A percentile compares a stretch with the other conserved stretches of the same genome.
These are phyloP conservation scores for Aspergillus kassunensis DNA, from an alignment of 495 filamentous ascomycete species.

Conservation along the genomic window DNA sequence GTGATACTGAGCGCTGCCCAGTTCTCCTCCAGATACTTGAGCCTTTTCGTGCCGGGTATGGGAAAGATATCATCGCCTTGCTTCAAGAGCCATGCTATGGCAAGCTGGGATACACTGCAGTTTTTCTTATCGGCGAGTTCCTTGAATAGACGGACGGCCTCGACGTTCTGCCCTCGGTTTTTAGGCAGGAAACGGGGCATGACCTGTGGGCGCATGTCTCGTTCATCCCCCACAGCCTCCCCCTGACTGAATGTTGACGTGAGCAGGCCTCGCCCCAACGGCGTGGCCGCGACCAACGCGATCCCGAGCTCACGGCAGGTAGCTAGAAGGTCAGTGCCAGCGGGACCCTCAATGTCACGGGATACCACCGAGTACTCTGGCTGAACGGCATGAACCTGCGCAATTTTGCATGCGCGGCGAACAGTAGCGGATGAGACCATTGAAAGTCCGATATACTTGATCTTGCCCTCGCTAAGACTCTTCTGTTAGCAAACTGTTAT, in stretches of 20 bases:
- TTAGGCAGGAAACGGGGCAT: constrained; percentile 6
- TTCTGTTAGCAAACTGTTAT: background rate
- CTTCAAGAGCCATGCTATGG: constrained; percentile 55
- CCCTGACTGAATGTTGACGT: constrained; percentile 31
- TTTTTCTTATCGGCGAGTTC: constrained; percentile 46
- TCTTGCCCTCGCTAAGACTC: constrained; percentile 42
- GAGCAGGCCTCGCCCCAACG: constrained; percentile 45
- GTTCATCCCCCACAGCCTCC: constrained; percentile 16
- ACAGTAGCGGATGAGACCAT: constrained; percentile 31
- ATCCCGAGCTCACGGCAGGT: constrained; percentile 48
- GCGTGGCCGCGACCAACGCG: constrained; percentile 41
- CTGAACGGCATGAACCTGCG: constrained; percentile 37
- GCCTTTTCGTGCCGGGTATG: constrained; percentile 57
- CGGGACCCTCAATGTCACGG: constrained; percentile 52
- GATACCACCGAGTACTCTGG: constrained; percentile 40
- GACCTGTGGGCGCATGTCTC: background rate
- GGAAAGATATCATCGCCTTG: constrained; percentile 60
- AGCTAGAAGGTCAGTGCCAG: constrained; percentile 41
- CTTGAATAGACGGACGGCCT: constrained; percentile 38
- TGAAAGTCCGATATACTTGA: constrained; percentile 43
- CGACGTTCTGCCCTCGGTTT: constrained; percentile 38
- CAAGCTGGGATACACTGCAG: constrained; percentile 45
- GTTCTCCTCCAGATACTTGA: constrained; percentile 57
- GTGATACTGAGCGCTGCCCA: constrained; percentile 16
- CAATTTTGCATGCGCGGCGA: constrained; percentile 37